These are phyloP conservation scores for Syncephalastrum sp. DNA, from an alignment of 371 early-diverging fungal species.

Conservation along the genomic window DNA sequence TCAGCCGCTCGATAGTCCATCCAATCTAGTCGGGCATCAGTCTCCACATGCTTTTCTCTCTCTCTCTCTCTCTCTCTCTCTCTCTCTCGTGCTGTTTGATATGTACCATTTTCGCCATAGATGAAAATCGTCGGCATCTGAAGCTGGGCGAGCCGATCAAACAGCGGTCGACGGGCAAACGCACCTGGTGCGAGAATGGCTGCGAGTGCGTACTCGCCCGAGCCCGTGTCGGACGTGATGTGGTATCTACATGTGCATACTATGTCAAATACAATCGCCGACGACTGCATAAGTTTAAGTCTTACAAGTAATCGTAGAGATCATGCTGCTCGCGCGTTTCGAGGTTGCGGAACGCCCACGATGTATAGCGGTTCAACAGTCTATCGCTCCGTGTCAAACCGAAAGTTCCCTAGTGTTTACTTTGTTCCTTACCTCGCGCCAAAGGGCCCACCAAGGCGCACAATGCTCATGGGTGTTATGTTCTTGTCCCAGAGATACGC, in stretches of 20 bases:
- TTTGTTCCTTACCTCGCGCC: conserved; percentile 61
- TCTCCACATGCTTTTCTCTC: not conserved
- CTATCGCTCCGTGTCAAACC: conserved; percentile 14
- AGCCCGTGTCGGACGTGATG: conserved; percentile 73
- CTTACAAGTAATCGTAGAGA: conserved; percentile 61
- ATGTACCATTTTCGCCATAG: conserved; percentile 62
- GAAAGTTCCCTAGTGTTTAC: conserved; percentile 38
- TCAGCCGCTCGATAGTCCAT: conserved; percentile 86
- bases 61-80: not conserved
- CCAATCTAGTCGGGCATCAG: conserved; percentile 67
- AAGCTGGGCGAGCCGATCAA: conserved; percentile 62
- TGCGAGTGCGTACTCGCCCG: conserved; percentile 79
- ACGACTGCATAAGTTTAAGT: not conserved
- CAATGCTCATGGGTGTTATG: conserved; percentile 80
- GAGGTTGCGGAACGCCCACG: conserved; percentile 67
- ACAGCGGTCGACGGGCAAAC: conserved; percentile 79
- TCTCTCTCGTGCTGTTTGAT: not conserved
- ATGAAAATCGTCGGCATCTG: conserved; percentile 80
- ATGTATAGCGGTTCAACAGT: conserved; percentile 68
- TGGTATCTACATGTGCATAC: conserved; percentile 54
- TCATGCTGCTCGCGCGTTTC: conserved; percentile 59
- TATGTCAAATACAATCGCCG: not conserved
- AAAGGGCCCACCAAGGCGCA: conserved; percentile 76
- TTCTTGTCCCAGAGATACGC: conserved; percentile 73
- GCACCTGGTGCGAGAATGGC: conserved; percentile 78